Evolutionary conservation across 148 eudicot genomes (phyloP), one percentile per base, ranked within the genome.

Genomic region (Polygonum aviculare): DNA sequence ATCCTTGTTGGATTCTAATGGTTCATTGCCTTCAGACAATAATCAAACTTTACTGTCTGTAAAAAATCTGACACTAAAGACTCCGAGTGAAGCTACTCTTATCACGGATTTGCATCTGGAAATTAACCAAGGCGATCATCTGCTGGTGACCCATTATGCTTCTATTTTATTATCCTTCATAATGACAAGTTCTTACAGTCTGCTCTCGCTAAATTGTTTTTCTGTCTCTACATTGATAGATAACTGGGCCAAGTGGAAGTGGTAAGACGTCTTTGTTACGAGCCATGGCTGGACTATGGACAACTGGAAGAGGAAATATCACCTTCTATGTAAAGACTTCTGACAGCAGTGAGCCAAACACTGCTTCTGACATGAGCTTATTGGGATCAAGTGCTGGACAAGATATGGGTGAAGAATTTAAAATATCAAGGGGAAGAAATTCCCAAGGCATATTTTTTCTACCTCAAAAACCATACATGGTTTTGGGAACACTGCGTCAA

Each of bases 241-340:
- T 95, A 77, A 84, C 87, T 38, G 99, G 99, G 76, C 94, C 99
- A 12, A 95, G 99, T 88, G 99, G 99, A 76, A 82, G 90, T 80
- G 99, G 99, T 78, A 95, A 95, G 81, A 95, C 99, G 38, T 90
- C 99, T 47, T 80, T 93, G 83, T 81, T 95, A 87, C 90, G 97
- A 86, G 94, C 97, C 73, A 80, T 95, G 86, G 99, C 99, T 80
- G 97, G 96, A 76, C 97, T 95, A 47, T 95, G 97, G 99, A 89
- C 81, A 77, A 87, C 85, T 39, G 99, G 99, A 69, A 86, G 80
- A 40, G 99, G 99, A 80, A 87, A 83, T 75, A 86, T 95, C 57
- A 89, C 84, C 62, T 91, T 89, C 78, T 92, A 79, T 75, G 80
- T 76, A 77, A 87, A 78, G 77, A 83, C 74, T 77, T 4, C 77